phyloP scores from a whole-genome alignment of 192 early-diverging fungal genomes.

The Rhizophagus prolifer region DNA sequence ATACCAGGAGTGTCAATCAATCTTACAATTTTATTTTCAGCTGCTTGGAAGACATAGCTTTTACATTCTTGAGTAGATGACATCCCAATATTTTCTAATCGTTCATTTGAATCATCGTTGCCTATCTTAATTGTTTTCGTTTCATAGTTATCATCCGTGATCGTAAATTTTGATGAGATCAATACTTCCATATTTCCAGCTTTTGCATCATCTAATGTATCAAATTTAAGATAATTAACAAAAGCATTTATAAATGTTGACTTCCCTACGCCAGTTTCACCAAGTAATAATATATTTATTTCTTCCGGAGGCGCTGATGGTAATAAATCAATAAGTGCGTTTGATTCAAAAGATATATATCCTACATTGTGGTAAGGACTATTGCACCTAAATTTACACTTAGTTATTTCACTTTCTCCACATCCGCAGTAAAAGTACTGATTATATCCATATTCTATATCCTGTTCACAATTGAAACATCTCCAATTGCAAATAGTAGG shows the following conservation, averaged over 20 bases:
- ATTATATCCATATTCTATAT: too few species aligned
- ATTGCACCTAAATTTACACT: too few species aligned
- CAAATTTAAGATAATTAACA: conserved; percentile 35
- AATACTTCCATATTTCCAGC: conserved; percentile 21
- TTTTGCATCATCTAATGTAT: conserved; percentile 29
- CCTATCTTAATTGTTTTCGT: conserved; percentile 24
- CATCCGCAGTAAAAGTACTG: too few species aligned
- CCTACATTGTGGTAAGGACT: too few species aligned
- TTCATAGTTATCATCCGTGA: conserved; percentile 14
- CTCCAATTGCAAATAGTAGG: too few species aligned
- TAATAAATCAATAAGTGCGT: too few species aligned
- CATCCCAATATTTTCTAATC: conserved; percentile 9
- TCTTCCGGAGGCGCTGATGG: not conserved
- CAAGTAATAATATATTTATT: conserved; percentile 16
- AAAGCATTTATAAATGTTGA: conserved; percentile 40
- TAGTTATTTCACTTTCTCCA: too few species aligned
- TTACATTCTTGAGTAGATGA: conserved; percentile 28
- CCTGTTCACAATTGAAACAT: too few species aligned
- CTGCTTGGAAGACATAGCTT: conserved; percentile 30
- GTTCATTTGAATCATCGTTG: conserved; percentile 30
- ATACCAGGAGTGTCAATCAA: conserved; percentile 38
- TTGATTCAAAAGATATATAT: too few species aligned
- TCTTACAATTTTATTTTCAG: conserved; percentile 23
- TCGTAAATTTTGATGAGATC: conserved; percentile 32
- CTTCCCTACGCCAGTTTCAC: conserved; percentile 33